These are phyloP conservation scores for Colletotrichum gloeosporioides DNA, from an alignment of 2,329 filamentous ascomycete species.

Conservation along the genomic window DNA sequence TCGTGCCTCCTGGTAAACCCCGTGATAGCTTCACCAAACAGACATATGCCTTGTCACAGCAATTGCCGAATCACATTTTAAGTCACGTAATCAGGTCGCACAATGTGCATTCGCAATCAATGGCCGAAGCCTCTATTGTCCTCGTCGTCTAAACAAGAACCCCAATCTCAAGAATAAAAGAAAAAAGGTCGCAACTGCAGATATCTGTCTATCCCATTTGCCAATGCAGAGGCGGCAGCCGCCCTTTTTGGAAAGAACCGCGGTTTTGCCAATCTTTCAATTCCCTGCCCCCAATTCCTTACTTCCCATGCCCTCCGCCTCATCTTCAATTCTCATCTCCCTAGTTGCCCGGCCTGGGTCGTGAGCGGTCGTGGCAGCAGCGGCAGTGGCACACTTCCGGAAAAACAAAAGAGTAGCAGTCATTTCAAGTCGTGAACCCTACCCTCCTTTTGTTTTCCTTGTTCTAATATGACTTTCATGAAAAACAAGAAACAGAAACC, in stretches of 20 bases:
- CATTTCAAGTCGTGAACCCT: not conserved
- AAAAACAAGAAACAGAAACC: not conserved
- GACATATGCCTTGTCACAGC: not conserved
- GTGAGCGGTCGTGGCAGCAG: not conserved
- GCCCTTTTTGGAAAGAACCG: not conserved
- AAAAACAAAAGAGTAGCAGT: not conserved
- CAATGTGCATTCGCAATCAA: not conserved
- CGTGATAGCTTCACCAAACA: not conserved
- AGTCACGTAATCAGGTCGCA: too few species aligned
- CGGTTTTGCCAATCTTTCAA: not conserved
- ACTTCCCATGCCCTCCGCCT: not conserved
- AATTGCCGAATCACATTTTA: too few species aligned
- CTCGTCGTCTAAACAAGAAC: slow-evolving; percentile 17
- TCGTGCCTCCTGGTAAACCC: not conserved
- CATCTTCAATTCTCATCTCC: not conserved
- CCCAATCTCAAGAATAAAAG: not conserved
- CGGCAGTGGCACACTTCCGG: not conserved
- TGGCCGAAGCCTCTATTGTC: slow-evolving; percentile 20
- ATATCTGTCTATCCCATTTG: slow-evolving; percentile 19
- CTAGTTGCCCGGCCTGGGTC: not conserved
- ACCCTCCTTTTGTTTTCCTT: not conserved
- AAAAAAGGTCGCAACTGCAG: slow-evolving; percentile 5
- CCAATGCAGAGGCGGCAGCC: slow-evolving; percentile 6
- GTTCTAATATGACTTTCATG: not conserved
- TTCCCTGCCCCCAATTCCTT: not conserved